These are phyloP conservation scores for Candida broadrunensis DNA, from an alignment of 805 yeast species.

Conservation along the genomic window DNA sequence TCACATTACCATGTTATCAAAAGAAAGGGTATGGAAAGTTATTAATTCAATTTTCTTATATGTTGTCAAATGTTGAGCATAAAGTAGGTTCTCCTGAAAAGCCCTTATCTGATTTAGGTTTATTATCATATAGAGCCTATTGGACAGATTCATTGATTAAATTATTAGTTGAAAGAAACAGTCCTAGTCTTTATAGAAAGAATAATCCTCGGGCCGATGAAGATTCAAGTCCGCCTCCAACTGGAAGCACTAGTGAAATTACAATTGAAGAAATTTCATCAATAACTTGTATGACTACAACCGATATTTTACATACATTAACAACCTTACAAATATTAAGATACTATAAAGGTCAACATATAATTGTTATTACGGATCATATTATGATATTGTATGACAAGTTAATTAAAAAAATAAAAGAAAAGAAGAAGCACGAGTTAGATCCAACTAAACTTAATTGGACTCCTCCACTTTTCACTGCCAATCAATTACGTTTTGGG, in stretches of 20 bases:
- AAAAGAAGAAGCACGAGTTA: constrained; percentile 71
- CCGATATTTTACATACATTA: constrained; percentile 90
- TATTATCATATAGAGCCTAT: constrained; percentile 88
- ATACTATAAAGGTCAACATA: constrained; percentile 94
- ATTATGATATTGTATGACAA: constrained; percentile 74
- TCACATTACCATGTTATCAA: constrained; percentile 95
- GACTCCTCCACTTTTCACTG: constrained; percentile 96
- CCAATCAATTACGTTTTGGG: constrained; percentile 92
- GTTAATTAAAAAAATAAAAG: constrained; percentile 45
- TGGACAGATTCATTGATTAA: constrained; percentile 92
- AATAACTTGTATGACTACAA: constrained; percentile 90
- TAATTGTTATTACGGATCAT: constrained; percentile 80
- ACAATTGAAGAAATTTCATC: constrained; percentile 89
- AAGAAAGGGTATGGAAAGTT: constrained; percentile 91
- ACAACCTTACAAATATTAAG: constrained; percentile 86
- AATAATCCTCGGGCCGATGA: constrained; percentile 38
- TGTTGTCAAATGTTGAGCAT: constrained; percentile 80
- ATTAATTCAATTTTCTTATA: constrained; percentile 90
- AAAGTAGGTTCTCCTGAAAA: constrained; percentile 97
- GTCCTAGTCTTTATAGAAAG: constrained; percentile 33
- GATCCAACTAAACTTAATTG: constrained; percentile 73
- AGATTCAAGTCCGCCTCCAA: constrained; percentile 17
- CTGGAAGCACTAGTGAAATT: constrained; percentile 42
- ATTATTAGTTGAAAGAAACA: constrained; percentile 59
- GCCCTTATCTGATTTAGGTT: constrained; percentile 92